A percentile compares a stretch with the other conserved stretches of the same genome.
phyloP scores from a whole-genome alignment of 768 basidiomycete species.

The Panellus pusillus region DNA sequence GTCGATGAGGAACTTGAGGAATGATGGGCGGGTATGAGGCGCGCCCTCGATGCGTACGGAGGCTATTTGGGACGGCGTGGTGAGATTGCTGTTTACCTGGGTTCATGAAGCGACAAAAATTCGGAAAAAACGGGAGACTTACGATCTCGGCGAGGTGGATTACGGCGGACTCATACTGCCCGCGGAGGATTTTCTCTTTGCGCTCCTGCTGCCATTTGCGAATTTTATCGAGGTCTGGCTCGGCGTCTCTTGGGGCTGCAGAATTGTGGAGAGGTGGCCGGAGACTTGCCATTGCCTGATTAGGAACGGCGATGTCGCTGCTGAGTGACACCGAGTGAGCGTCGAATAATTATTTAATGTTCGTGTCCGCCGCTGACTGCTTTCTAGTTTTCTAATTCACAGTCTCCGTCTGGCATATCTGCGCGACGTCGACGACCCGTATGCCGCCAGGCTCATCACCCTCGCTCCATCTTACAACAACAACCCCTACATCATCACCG shows the following conservation, averaged over 20 bases:
- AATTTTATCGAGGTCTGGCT: slow-evolving; percentile 52
- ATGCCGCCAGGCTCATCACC: slow-evolving; percentile 78
- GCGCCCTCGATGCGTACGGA: slow-evolving; percentile 84
- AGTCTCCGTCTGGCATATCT: slow-evolving; percentile 82
- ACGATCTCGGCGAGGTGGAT: slow-evolving; percentile 65
- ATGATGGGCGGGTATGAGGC: slow-evolving; percentile 68
- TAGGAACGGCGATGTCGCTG: slow-evolving; percentile 19
- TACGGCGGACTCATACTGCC: slow-evolving; percentile 76
- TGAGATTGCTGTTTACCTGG: slow-evolving; percentile 68
- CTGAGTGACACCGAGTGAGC: slow-evolving; percentile 60
- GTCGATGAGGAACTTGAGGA: slow-evolving; percentile 76
- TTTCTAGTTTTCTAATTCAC: slow-evolving; percentile 70
- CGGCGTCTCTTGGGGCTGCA: slow-evolving; percentile 50
- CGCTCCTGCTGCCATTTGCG: slow-evolving; percentile 75
- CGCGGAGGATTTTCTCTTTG: slow-evolving; percentile 62
- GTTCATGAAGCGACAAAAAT: not conserved
- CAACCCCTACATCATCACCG: slow-evolving; percentile 82
- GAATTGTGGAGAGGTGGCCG: slow-evolving; percentile 56
- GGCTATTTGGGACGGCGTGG: slow-evolving; percentile 65
- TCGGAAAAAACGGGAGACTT: slow-evolving; percentile 24
- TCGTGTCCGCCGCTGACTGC: not conserved
- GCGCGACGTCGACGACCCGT: slow-evolving; percentile 86
- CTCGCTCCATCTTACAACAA: slow-evolving; percentile 73
- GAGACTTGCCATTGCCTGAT: slow-evolving; percentile 20
- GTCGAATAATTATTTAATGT: not conserved